phyloP scores from a whole-genome alignment of 2,329 filamentous ascomycete species.

The Daldinia sp. region DNA sequence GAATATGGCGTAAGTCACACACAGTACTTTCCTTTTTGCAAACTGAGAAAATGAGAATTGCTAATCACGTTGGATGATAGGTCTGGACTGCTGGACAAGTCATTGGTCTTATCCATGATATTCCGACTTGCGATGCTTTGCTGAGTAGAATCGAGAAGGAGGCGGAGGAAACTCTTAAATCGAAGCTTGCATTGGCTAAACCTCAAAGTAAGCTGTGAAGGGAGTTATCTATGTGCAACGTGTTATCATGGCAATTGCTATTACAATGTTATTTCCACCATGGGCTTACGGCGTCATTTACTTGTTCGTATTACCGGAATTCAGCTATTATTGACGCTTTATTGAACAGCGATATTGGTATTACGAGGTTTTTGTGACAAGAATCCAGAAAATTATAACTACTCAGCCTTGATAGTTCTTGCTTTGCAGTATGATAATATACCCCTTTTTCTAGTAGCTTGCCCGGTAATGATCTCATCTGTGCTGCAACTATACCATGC shows the following conservation, averaged over 20 bases:
- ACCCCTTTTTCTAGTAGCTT: neutral
- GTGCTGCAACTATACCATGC: neutral
- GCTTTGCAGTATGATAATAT: neutral
- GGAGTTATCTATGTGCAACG: conserved; percentile 27
- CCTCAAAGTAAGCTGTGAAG: conserved; percentile 69
- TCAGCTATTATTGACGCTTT: conserved; percentile 9
- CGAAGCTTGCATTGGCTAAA: conserved; percentile 67
- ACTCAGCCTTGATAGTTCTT: neutral
- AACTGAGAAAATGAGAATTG: neutral
- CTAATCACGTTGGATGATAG: conserved; percentile 57
- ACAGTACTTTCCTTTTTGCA: neutral
- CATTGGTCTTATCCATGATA: conserved; percentile 87
- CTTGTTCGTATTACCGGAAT: conserved; percentile 7
- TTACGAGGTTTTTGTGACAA: neutral
- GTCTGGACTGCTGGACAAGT: conserved; percentile 98
- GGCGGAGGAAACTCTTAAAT: conserved; percentile 74
- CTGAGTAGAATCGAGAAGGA: conserved; percentile 81
- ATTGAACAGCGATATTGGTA: conserved; percentile 6
- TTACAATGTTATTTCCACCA: neutral
- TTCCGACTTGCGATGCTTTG: conserved; percentile 78
- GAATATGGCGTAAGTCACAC: conserved; percentile 81
- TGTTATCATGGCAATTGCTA: conserved; percentile 14
- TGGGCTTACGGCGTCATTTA: conserved; percentile 10
- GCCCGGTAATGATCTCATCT: neutral
- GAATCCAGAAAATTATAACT: neutral